Conservation (phyloP, 768 basidiomycete species). For the Lactifluus volemus region DNA sequence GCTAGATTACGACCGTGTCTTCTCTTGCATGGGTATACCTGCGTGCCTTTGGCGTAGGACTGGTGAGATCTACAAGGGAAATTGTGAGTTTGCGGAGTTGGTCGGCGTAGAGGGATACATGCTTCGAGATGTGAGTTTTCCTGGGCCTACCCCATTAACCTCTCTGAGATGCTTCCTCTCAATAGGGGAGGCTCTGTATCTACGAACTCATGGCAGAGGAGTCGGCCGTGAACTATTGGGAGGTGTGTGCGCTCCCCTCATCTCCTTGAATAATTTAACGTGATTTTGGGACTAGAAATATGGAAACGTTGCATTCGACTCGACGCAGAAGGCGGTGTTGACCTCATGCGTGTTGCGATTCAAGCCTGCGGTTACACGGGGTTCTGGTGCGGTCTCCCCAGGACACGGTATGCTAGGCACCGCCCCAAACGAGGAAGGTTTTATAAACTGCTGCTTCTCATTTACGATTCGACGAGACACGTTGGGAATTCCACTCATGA, state of each 20-base stretch:
- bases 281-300: constrained; percentile 58
- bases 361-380: constrained; percentile 52
- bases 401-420: constrained; percentile 21
- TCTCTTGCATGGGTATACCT: constrained; percentile 93
- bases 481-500: constrained; percentile 85
- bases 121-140: constrained; percentile 65
- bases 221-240: constrained; percentile 95
- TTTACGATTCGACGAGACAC: constrained; percentile 80
- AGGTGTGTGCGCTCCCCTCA: constrained; percentile 40
- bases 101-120: constrained; percentile 81
- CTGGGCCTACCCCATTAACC: background rate
- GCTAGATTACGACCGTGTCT: constrained; percentile 91
- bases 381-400: constrained; percentile 25
- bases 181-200: constrained; percentile 82
- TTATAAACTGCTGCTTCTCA: constrained; percentile 85
- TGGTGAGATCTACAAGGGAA: constrained; percentile 98
- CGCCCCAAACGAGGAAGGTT: constrained; percentile 52
- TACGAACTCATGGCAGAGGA: constrained; percentile 99
- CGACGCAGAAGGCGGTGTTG: constrained; percentile 85
- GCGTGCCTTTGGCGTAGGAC: constrained; percentile 95
- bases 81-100: constrained; percentile 89
- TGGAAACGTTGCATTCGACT: constrained; percentile 86
- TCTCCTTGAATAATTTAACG: background rate
- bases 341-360: constrained; percentile 84
- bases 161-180: background rate